Evolutionary conservation across 2,329 filamentous ascomycete genomes (phyloP), one percentile per base, ranked within the genome.

Genomic region (Fusarium verticillioides): DNA sequence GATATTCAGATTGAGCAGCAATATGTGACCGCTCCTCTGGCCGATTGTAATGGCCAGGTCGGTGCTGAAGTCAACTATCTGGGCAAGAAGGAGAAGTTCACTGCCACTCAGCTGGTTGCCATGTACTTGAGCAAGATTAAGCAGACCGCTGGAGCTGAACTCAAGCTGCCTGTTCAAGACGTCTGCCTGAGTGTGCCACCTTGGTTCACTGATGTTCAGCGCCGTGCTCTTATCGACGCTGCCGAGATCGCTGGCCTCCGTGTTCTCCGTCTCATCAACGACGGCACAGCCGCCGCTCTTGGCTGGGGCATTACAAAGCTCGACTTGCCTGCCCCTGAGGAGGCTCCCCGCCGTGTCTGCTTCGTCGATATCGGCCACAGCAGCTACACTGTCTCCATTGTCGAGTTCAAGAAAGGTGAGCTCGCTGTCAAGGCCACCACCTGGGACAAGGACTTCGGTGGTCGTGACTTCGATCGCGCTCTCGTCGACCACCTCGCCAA

Each of bases 241-340:
- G 90, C 95, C 78, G 95, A 98, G 81, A 94, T 99, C 78, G 94
- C 96, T 66, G 96, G 95, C 69, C 89, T 99, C 79, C 98, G 97
- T 86, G 88, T 95, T 43, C 92, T 99, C 74, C 92, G 96, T 70
- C 88, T 99, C 73, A 97, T 99, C 88, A 99, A 99, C 86, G 96
- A 98, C 86, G 98, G 94, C 77, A 98, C 96, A 58, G 96, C 96
- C 69, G 95, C 95, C 73, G 96, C 96, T 72, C 91, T 99, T 50
- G 96, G 96, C 75, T 99, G 95, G 83, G 96, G 96, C 82, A 98
- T 99, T 87, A 98, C 96, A 79, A 98, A 99, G 89, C 89, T 95
- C 70, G 96, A 99, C 83, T 91, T 99, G 39, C 96, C 95, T 65
- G 86, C 87, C 34, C 88, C 92, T 46, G 96, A 98, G 79, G 95